A percentile compares a stretch with the other conserved stretches of the same genome.
These are phyloP conservation scores for Chaetomium cochliodes DNA, from an alignment of 495 filamentous ascomycete species.

Conservation along the genomic window DNA sequence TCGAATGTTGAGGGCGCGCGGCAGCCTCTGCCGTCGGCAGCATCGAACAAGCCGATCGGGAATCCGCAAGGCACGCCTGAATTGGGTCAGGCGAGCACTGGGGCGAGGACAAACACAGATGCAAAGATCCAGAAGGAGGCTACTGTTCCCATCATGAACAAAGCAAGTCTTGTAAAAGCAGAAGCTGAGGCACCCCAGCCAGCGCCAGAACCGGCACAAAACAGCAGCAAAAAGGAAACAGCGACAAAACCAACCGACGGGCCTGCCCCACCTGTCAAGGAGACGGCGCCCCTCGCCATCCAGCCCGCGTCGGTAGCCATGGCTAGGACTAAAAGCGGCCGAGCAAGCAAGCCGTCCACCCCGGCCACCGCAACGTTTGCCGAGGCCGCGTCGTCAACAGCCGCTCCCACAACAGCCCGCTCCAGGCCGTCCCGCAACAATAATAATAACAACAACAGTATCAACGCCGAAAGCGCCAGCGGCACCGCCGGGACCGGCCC, in stretches of 20 bases:
- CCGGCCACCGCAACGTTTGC: slow-evolving; percentile 54
- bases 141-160: slow-evolving; percentile 17
- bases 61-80: slow-evolving; percentile 32
- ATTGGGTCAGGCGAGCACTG: slow-evolving; percentile 24
- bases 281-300: slow-evolving; percentile 32
- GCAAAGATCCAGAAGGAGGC: slow-evolving; percentile 39
- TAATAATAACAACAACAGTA: neutral
- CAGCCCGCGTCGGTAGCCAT: slow-evolving; percentile 34
- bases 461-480: neutral
- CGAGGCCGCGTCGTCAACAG: slow-evolving; percentile 40
- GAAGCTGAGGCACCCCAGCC: slow-evolving; percentile 28
- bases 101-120: slow-evolving; percentile 37
- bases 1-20: slow-evolving; percentile 52
- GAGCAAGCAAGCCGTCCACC: slow-evolving; percentile 64
- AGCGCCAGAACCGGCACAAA: slow-evolving; percentile 23
- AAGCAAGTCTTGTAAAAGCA: slow-evolving; percentile 21
- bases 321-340: slow-evolving; percentile 55
- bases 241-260: slow-evolving; percentile 28
- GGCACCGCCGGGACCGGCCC: slow-evolving; percentile 7
- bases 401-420: slow-evolving; percentile 22
- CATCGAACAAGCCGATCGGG: slow-evolving; percentile 50
- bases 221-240: slow-evolving; percentile 37
- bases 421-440: slow-evolving; percentile 33
- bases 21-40: slow-evolving; percentile 59
- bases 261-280: slow-evolving; percentile 33